Evolutionary conservation across 1,139 yeast genomes (phyloP).

Genomic region (Magnusiomyces paraingens): DNA sequence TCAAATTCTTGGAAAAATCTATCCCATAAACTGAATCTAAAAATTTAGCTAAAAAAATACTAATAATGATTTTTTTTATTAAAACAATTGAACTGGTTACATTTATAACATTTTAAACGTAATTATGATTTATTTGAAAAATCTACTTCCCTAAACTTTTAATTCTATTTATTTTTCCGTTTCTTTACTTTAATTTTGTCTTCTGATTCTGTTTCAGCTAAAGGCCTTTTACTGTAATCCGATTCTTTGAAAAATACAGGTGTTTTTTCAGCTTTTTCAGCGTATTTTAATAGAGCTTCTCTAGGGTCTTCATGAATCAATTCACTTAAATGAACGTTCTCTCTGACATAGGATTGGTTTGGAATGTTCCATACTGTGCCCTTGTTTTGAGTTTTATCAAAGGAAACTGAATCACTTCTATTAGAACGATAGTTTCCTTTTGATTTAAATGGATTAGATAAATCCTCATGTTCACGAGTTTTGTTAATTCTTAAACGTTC

Average conservation of each 20-base stretch:
- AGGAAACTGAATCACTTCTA: constrained; percentile 2
- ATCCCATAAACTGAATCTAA: constrained; percentile 19
- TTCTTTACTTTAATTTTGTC: not conserved
- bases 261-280: constrained; percentile 29
- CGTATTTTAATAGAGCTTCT: constrained; percentile 34
- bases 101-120: not conserved
- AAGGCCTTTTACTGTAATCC: not conserved
- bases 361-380: not conserved
- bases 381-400: not conserved
- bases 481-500: constrained; percentile 6
- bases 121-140: too few relatives aligned
- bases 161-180: not conserved
- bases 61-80: not conserved
- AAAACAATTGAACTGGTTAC: not conserved
- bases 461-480: constrained; percentile 11
- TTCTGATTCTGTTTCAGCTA: not conserved
- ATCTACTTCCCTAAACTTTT: not conserved
- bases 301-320: constrained; percentile 34
- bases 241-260: not conserved
- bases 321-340: constrained; percentile 17
- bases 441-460: not conserved
- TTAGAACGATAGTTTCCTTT: not conserved
- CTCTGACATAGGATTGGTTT: not conserved
- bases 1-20: constrained; percentile 42
- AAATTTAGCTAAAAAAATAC: not conserved